A percentile compares a stretch with the other conserved stretches of the same genome.
Conservation (phyloP, 2,329 filamentous ascomycete species). For the Magnaporthales sp. region DNA sequence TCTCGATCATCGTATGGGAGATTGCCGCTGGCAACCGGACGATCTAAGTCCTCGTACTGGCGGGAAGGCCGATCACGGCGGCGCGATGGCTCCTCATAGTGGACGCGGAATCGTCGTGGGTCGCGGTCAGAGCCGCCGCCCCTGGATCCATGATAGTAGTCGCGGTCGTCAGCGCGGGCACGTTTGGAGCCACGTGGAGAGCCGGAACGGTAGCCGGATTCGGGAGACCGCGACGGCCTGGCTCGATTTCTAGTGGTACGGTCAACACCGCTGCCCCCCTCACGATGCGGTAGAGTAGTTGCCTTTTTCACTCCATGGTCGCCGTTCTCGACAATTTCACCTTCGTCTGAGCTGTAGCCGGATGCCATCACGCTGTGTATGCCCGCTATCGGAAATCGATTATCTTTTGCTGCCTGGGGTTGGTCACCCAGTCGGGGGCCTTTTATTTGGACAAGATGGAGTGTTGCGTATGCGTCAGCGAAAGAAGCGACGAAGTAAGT, state of each 20-base stretch:
- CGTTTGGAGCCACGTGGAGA: conserved; percentile 63
- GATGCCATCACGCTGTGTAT: conserved; percentile 19
- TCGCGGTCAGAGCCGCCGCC: conserved; percentile 35
- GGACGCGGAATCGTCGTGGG: conserved; percentile 49
- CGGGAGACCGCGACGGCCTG: conserved; percentile 50
- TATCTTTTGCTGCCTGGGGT: conserved; percentile 2
- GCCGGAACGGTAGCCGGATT: conserved; percentile 40
- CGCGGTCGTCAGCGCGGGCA: conserved; percentile 48
- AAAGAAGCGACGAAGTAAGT: conserved; percentile 8
- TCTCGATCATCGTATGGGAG: conserved; percentile 11
- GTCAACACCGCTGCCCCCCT: conserved; percentile 73
- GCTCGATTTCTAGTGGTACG: conserved; percentile 73
- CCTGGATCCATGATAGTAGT: conserved; percentile 22
- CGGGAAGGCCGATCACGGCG: conserved; percentile 36
- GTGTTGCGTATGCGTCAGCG: conserved; percentile 10
- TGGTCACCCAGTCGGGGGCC: conserved; percentile 2
- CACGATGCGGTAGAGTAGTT: conserved; percentile 72
- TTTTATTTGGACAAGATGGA: background rate
- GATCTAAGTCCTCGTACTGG: conserved; percentile 52
- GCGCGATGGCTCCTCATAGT: conserved; percentile 48
- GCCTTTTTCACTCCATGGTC: conserved; percentile 58
- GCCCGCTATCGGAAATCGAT: conserved; percentile 5
- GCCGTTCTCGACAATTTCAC: conserved; percentile 73
- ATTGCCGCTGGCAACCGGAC: conserved; percentile 18
- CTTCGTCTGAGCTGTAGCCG: conserved; percentile 66